Base-by-base conservation (phyloP, 306 rosid genomes). In the Lagenaria siceraria region DNA sequence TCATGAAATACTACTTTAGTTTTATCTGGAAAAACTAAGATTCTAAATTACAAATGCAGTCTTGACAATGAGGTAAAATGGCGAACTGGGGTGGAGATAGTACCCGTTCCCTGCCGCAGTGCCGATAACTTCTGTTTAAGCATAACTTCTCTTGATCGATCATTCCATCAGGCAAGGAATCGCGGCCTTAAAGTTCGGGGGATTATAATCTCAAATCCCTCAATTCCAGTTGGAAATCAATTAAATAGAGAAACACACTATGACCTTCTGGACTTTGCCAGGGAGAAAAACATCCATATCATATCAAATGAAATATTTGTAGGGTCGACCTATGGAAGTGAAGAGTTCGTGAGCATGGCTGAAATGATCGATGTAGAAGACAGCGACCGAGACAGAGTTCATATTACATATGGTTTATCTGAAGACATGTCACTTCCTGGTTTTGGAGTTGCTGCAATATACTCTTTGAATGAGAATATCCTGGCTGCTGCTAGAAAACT, bases 281-380 rank as follows among this genome's bases (percentile, higher is more conserved):
- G 96, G 83, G 97, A 95, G 85, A 95, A 95, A 83, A 95, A 92
- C 90, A 87, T 92, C 42, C 97, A 95, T 84, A 88, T 92, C 85
- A 60, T 95, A 83, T 95, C 92, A 0, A 88, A 88, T 76, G 97
- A 92, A 85, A 79, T 86, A 77, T 85, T 89, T 82, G 83, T 89
- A 1, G 96, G 93, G 53, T 86, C 97, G 27, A 56, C 87, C 7
- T 76, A 71, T 65, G 88, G 87, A 59, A 82, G 74, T 22, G 82
- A 86, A 66, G 89, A 90, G 83, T 92, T 95, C 42, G 89, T 92
- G 74, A 88, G 96, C 89, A 84, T 88, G 93, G 96, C 90, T 42
- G 97, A 96, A 83, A 81, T 96, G 54, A 73, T 92, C 66, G 90
- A 92, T 63, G 80, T 73, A 14, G 98, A 92, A 78, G 85, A 82